Percentiles rank a stretch among this genome's conserved stretches.
Evolutionary conservation across 2,329 filamentous ascomycete genomes (phyloP).

Genomic region (Cladosporium austrohemisphaericum): DNA sequence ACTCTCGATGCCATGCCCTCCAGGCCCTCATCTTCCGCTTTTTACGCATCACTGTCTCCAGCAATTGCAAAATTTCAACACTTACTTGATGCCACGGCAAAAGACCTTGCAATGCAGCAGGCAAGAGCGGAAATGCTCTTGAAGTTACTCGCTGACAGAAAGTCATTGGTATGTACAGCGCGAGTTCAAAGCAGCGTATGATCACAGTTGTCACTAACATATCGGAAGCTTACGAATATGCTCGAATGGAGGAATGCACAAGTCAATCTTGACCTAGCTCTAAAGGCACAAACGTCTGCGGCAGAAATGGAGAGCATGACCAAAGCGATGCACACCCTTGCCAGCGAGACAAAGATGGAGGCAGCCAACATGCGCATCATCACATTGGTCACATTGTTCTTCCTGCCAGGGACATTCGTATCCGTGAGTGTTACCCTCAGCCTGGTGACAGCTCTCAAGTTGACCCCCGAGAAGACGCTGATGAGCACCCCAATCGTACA

Average conservation of each 20-base stretch:
- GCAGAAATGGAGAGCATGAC: slow-evolving; percentile 33
- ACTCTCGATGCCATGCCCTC: neutral
- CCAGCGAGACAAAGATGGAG: slow-evolving; percentile 37
- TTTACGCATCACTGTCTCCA: neutral
- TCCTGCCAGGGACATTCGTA: slow-evolving; percentile 43
- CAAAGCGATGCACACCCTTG: slow-evolving; percentile 31
- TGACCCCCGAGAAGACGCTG: slow-evolving; percentile 32
- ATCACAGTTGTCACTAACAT: neutral
- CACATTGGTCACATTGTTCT: slow-evolving; percentile 42
- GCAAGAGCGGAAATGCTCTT: slow-evolving; percentile 6
- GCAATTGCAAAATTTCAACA: neutral
- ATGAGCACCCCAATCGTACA: slow-evolving; percentile 40
- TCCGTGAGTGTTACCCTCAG: slow-evolving; percentile 32
- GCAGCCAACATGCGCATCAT: slow-evolving; percentile 43
- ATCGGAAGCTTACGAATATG: slow-evolving; percentile 33
- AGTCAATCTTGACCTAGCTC: slow-evolving; percentile 23
- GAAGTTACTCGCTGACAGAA: slow-evolving; percentile 11
- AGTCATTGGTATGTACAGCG: slow-evolving; percentile 13
- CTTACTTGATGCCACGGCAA: neutral
- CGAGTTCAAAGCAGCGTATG: no score
- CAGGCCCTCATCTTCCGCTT: neutral
- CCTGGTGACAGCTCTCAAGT: neutral
- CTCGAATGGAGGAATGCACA: slow-evolving; percentile 35
- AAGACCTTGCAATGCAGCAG: slow-evolving; percentile 14
- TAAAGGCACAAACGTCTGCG: slow-evolving; percentile 23